These are phyloP conservation scores for Xerocomus subilludens DNA, from an alignment of 1,284 basidiomycete species.

Conservation along the genomic window DNA sequence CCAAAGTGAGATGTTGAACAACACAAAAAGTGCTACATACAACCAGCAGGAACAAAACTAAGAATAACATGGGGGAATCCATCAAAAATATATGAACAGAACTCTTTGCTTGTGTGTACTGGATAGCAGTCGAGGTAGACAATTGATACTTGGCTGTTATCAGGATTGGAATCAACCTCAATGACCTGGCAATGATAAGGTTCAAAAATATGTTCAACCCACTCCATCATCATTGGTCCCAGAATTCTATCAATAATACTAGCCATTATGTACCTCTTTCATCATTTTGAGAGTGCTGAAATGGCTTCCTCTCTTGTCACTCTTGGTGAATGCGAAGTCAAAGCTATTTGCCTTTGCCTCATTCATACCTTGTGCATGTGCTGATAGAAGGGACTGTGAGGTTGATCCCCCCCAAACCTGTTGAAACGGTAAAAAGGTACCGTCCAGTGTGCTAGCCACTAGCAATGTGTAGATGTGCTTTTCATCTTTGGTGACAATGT, in stretches of 20 bases:
- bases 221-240: slow-evolving; percentile 34
- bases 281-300: slow-evolving; percentile 30
- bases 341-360: slow-evolving; percentile 38
- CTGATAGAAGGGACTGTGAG: slow-evolving; percentile 33
- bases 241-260: slow-evolving; percentile 7
- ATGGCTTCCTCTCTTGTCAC: slow-evolving; percentile 39
- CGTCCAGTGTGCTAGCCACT: slow-evolving; percentile 42
- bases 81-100: slow-evolving; percentile 6
- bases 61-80: slow-evolving; percentile 16
- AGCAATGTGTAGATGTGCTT: slow-evolving; percentile 50
- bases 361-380: slow-evolving; percentile 31
- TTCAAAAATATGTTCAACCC: slow-evolving; percentile 32
- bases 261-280: slow-evolving; percentile 12
- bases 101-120: no score
- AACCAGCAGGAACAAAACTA: slow-evolving; percentile 22
- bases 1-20: no score
- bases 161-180: slow-evolving; percentile 16
- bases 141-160: slow-evolving; percentile 8
- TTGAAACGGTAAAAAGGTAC: slow-evolving; percentile 51
- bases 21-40: no score
- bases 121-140: slow-evolving; percentile 14
- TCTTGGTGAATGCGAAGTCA: slow-evolving; percentile 39
- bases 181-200: slow-evolving; percentile 31
- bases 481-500: slow-evolving; percentile 46
- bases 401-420: slow-evolving; percentile 46